Evolutionary conservation across 768 basidiomycete genomes (phyloP).

Genomic region (Pholiota molesta): DNA sequence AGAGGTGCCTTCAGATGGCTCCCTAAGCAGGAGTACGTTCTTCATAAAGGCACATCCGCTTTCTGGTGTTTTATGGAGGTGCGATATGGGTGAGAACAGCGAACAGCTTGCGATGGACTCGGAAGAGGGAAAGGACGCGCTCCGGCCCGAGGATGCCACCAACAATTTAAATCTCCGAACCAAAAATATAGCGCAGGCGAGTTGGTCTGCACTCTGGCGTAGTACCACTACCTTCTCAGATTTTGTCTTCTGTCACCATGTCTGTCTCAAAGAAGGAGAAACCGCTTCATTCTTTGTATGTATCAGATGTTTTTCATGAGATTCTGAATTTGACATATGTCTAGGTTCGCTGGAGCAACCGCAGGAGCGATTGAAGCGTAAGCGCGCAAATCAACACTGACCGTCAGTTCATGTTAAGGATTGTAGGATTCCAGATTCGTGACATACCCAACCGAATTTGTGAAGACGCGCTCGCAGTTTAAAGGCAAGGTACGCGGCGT

Average conservation of each 20-base stretch:
- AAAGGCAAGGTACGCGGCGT: conserved; percentile 63
- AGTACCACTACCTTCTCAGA: no score
- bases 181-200: neutral
- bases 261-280: conserved; percentile 74
- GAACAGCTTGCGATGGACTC: no score
- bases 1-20: conserved; percentile 36
- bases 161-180: conserved; percentile 5
- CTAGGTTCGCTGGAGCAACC: conserved; percentile 79
- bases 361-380: conserved; percentile 95
- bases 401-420: conserved; percentile 31
- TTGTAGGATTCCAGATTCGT: conserved; percentile 61
- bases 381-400: conserved; percentile 29
- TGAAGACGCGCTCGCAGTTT: conserved; percentile 95
- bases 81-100: no score
- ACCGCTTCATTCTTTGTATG: conserved; percentile 76
- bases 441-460: conserved; percentile 90
- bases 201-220: neutral
- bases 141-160: no score
- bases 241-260: conserved; percentile 10
- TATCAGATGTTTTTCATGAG: neutral
- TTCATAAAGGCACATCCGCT: conserved; percentile 23
- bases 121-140: no score
- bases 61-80: no score
- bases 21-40: conserved; percentile 47
- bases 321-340: neutral